Evolutionary conservation across 1,284 basidiomycete genomes (phyloP), one percentile per base, ranked within the genome.

Genomic region (Ustilago cynodontis): DNA sequence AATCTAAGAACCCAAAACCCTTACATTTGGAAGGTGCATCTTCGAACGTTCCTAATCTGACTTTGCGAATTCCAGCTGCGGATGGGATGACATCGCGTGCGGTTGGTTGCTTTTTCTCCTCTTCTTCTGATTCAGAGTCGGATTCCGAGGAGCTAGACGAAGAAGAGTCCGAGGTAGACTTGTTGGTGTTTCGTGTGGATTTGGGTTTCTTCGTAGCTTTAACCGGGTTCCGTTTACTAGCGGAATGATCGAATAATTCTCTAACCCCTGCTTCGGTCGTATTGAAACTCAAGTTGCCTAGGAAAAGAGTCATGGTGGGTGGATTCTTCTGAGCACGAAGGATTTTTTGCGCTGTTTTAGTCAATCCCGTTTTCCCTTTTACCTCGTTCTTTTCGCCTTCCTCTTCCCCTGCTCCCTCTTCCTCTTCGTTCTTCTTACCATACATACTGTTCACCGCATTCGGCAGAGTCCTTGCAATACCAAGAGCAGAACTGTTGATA

Each of bases 41-140:
- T 86, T 98, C 94, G 79, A 99, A 99, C 18, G 94, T 95, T 1
- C 94, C 95, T 89, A 99, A 89, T 4, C 96, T 91, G 29, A 98
- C 89, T 85, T 95, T 95, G 71, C 93, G 90, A 87, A 98, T 91
- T 86, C 94, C 95, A 28, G 87, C 87, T 59, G 64, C 33, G 0
- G 70, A 72, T 4, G 59, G 20, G 8, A 63, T 10, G 6, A 71
- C 64, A 0, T 71, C 63, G 3, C 69, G 63, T 16, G 7, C 3
- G 8, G 9, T 33, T 35, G 1, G 10, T 14, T 60, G 51, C 5
- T 71, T 58, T 90, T 89, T 71, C 76, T 62, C 41, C 18, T 87
- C 83, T 4, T 77, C 81, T 11, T 76, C 84, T 11, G 59, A 55
- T 18, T 62, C 65, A 9, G 50, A 51, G 6, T 65, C 66, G 1